Evolutionary conservation across 2,329 filamentous ascomycete species (phyloP), one percentile per base, ranked within the genome.

Genomic region (Fusarium sacchari): DNA sequence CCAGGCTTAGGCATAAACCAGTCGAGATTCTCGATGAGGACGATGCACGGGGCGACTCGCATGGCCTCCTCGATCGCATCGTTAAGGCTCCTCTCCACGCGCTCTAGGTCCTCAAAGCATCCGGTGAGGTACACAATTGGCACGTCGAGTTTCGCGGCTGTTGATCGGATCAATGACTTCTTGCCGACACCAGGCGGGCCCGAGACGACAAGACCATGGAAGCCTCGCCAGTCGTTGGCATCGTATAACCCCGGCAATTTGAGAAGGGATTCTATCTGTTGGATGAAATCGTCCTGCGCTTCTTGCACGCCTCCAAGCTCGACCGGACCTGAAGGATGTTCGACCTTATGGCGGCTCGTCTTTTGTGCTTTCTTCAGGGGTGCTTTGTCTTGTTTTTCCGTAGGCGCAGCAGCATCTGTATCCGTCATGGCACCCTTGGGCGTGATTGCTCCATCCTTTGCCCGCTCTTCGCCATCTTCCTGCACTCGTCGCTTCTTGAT

Each of bases 11-110:
- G 94, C 77, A 98, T 96, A 8, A 93, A 92, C 64, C 75, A 72
- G 81, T 99, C 95, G 59, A 98, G 94, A 76, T 97, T 93, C 75
- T 97, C 95, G 64, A 98, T 93, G 78, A 98, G 97, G 9, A 99
- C 88, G 10, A 99, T 86, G 78, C 94, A 97, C 1, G 96, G 96
- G 1, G 96, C 95, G 42, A 95, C 88, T 62, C 90, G 89, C 80
- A 94, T 94, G 0, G 96, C 96, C 78, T 96, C 94, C 18, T 98
- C 95, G 4, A 85, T 73, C 5, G 82, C 83, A 28, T 86, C 84
- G 6, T 77, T 76, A 0, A 86, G 65, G 39, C 80, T 82, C 74
- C 80, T 84, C 40, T 82, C 82, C 63, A 84, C 72, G 34, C 82
- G 82, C 46, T 86, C 84, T 1, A 76, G 76, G n/a, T 84, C 82